Evolutionary conservation across 1,284 basidiomycete genomes (phyloP), one percentile per base, ranked within the genome.

Genomic region (Leccinum subfulvum): DNA sequence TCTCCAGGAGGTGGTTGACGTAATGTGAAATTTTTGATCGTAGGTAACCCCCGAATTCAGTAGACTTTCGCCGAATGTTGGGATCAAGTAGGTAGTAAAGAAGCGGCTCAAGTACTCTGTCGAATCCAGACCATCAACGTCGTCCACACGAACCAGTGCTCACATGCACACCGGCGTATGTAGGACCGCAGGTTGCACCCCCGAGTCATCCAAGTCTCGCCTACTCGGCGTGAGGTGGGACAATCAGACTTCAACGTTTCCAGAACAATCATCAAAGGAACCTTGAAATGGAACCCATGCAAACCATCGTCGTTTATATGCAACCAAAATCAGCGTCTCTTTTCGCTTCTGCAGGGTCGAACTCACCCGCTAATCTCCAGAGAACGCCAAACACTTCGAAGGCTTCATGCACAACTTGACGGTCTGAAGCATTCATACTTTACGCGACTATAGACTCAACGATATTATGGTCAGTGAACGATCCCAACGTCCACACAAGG

Each of bases 331-430:
- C 21, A 68, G 58, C 56, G 1, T 63, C 26, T 35, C 23, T 64
- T 37, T 44, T 44, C 23, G 21, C 44, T 28, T 26, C 51, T 57
- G 21, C 47, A 57, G 57, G 30, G 44, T n/a, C 53, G n/a, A 62
- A 70, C 81, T 70, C 66, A 91, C 95, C 93, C 57, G 90, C 91
- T 63, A 95, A 77, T 62, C 94, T 84, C 97, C 97, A 99, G 6
- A 98, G 79, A 1, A 94, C 88, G 1, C 96, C 95, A 74, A 99
- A 97, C 0, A 91, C 92, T 66, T 95, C 90, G 72, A 91, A 92
- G 0, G 89, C 85, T 39, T 86, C 84, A 58, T 84, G 79, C 11
- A 82, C 76, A 60, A 81, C 80, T n/a, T 68, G 68, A 21, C 78
- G 76, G 55, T 85, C 80, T 0, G 80, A 73, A 9, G 85, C 82